Base-by-base conservation (phyloP, 1,284 basidiomycete species). In the Cutaneotrichosporon sp. region DNA sequence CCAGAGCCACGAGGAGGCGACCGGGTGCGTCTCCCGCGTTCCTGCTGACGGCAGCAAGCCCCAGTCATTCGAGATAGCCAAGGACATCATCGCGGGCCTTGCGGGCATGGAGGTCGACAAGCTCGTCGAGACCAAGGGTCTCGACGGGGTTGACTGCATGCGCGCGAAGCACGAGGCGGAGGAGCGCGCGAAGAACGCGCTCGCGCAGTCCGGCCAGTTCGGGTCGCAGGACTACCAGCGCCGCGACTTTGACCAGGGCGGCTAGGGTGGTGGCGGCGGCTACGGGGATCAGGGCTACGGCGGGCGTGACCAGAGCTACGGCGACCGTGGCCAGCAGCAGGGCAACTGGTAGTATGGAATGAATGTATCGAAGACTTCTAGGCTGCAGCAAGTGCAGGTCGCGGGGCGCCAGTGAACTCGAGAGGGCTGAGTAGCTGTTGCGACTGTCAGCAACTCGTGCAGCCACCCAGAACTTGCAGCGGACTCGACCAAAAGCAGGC, bases 71-170 rank as follows among this genome's bases (percentile, higher is more conserved):
- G 67, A 65, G 31, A 51, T 67, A 16, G 72, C 66, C 52, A 74
- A 72, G 60, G 65, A 74, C 31, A 31, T 74, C 38, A 69, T 72
- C 33, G 72, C 71, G 8, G 71, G 66, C 27, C 54, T 70, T n/a
- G 71, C 71, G 8, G 71, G 69, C 24, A 65, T 66, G 24, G 72
- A 75, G 63, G 70, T 68, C 59, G 71, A 72, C 68, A 72, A 72
- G 64, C 67, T 73, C 33, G 62, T 72, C 36, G 70, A 69, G 67
- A 72, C 69, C 43, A 69, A 69, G 63, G 69, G 70, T 38, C 56
- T 65, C 38, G 57, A 70, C 58, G 59, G 43, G 18, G 31, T 68
- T 54, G 69, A 70, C 63, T 54, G 58, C 58, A 33, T 54, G 53
- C 54, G 60, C 13, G 69, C 69, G 22, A 68, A 67, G 55, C 67